A percentile compares a stretch with the other conserved stretches of the same genome.
phyloP scores from a whole-genome alignment of 139 green algal genomes.

The Coelastrella sp. region DNA sequence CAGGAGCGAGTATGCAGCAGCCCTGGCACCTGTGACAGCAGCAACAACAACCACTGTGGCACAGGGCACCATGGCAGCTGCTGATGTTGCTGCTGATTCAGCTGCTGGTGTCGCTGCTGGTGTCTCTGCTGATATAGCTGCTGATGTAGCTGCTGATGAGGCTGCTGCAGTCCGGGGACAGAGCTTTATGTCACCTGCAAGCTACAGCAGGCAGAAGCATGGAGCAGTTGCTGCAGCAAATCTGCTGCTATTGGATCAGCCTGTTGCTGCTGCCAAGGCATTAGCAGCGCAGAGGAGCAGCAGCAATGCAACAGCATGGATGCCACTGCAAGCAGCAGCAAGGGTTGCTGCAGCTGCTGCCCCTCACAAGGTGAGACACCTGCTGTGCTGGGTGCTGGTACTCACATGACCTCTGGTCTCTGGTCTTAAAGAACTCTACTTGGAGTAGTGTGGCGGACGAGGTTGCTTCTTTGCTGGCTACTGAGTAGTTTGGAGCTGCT shows the following conservation, averaged over 20 bases:
- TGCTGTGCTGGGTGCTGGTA: neutral
- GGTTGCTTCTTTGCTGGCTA: too few species aligned
- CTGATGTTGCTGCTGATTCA: neutral
- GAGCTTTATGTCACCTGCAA: neutral
- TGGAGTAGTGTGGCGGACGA: too few species aligned
- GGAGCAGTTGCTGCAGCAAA: neutral
- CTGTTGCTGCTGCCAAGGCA: neutral
- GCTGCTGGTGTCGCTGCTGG: neutral
- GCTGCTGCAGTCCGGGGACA: too few species aligned
- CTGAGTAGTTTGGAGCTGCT: too few species aligned
- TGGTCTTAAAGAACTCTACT: too few species aligned
- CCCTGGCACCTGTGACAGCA: slow-evolving; percentile 72
- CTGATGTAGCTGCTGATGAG: neutral
- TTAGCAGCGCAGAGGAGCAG: neutral
- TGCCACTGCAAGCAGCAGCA: neutral
- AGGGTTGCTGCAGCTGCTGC: neutral
- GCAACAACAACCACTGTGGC: slow-evolving; percentile 68
- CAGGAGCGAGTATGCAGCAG: neutral
- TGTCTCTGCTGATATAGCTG: neutral
- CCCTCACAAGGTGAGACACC: neutral
- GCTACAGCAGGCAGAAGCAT: neutral
- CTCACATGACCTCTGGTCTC: too few species aligned
- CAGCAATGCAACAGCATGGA: neutral
- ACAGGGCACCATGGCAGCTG: neutral
- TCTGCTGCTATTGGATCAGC: neutral